These are phyloP conservation scores for Phytophthora sp. DNA, from an alignment of 352 stramenopile species.

Conservation along the genomic window DNA sequence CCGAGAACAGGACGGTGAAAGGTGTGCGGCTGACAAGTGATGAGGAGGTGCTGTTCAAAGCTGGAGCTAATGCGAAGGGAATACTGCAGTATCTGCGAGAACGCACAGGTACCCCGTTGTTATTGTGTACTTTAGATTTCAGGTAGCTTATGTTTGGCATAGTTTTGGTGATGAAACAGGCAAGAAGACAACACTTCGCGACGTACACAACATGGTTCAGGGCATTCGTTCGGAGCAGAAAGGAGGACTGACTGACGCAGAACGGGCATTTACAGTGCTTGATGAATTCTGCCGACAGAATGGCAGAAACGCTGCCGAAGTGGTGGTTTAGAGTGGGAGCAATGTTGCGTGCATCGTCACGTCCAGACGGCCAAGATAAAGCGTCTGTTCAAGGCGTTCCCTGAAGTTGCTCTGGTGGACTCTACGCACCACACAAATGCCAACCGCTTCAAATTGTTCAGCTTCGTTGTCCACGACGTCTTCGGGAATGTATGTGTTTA, in stretches of 20 bases:
- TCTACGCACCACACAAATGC: not conserved
- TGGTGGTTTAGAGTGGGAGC: not conserved
- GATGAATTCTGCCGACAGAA: not conserved
- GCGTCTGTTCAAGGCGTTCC: not conserved
- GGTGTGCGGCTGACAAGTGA: not conserved
- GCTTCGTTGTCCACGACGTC: no score
- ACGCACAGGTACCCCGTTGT: not conserved
- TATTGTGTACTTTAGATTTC: not conserved
- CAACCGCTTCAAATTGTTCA: not conserved
- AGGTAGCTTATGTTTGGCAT: not conserved
- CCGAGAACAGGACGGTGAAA: not conserved
- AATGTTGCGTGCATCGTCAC: not conserved
- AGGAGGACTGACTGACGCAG: not conserved
- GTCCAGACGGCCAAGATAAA: not conserved
- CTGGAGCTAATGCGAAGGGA: not conserved
- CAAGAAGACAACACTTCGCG: not conserved
- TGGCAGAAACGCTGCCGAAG: not conserved
- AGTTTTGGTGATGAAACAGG: not conserved
- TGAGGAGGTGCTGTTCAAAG: no score
- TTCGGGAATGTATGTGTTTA: conserved; percentile 1
- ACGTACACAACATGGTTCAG: not conserved
- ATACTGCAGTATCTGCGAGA: not conserved
- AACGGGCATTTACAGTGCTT: not conserved
- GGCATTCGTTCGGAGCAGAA: not conserved
- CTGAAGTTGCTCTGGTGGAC: not conserved